These are phyloP conservation scores for Vanderwaltozyma tropicalis DNA, from an alignment of 805 yeast species.

Conservation along the genomic window DNA sequence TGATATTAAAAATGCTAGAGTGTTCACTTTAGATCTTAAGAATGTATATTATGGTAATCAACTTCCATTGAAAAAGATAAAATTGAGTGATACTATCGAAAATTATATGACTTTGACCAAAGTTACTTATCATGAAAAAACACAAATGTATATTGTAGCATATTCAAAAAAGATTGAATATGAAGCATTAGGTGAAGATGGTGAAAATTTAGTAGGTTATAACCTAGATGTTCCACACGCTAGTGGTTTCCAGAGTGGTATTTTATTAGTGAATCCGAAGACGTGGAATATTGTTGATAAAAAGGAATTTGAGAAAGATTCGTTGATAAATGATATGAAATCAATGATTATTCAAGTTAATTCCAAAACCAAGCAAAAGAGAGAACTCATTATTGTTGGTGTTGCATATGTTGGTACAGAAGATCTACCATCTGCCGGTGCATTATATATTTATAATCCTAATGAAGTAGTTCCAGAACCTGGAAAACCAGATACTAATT, in stretches of 20 bases:
- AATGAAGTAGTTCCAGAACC: conserved; percentile 85
- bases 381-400: conserved; percentile 70
- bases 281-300: conserved; percentile 72
- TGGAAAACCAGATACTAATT: conserved; percentile 72
- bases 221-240: conserved; percentile 41
- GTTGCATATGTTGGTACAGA: conserved; percentile 68
- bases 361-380: conserved; percentile 34
- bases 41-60: conserved; percentile 45
- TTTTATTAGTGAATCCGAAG: conserved; percentile 60
- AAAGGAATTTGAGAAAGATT: conserved; percentile 55
- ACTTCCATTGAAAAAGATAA: conserved; percentile 45
- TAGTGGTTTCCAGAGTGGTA: conserved; percentile 43
- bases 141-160: conserved; percentile 53
- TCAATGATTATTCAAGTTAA: conserved; percentile 30
- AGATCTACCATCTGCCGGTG: conserved; percentile 71
- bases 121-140: conserved; percentile 57
- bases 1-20: conserved; percentile 55
- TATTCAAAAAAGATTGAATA: conserved; percentile 51
- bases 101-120: conserved; percentile 43
- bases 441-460: conserved; percentile 61
- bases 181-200: conserved; percentile 66
- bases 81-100: conserved; percentile 33
- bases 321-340: conserved; percentile 36
- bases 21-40: conserved; percentile 29
- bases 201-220: conserved; percentile 49